phyloP scores from a whole-genome alignment of 73 alveolate genomes.

The Tetrahymena elliotti region DNA sequence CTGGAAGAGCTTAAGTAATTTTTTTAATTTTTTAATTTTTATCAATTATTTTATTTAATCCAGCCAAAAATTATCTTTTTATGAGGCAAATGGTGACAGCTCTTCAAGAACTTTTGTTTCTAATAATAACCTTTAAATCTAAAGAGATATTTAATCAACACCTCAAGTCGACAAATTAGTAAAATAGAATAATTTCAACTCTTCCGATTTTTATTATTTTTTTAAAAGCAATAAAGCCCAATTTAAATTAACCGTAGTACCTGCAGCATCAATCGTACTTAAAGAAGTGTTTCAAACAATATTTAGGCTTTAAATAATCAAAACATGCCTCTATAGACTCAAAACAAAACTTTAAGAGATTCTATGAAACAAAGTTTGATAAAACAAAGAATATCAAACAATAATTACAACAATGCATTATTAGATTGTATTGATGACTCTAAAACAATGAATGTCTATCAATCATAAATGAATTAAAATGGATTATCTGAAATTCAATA shows the following conservation, averaged over 20 bases:
- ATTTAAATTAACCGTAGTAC: not conserved
- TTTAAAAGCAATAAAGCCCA: not conserved
- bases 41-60: not conserved
- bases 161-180: not conserved
- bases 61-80: not conserved
- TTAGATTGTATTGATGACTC: not conserved
- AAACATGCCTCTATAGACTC: not conserved
- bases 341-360: not conserved
- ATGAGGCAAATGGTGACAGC: not conserved
- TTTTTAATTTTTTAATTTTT: not conserved
- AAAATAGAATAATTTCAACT: not conserved
- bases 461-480: not conserved
- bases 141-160: not conserved
- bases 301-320: not conserved
- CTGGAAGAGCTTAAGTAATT: not conserved
- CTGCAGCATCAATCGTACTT: not conserved
- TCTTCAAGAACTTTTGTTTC: not conserved
- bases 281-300: not conserved
- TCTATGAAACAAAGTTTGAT: not conserved
- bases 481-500: not conserved
- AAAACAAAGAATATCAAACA: not conserved
- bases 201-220: not conserved
- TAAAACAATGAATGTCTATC: not conserved
- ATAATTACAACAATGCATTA: not conserved
- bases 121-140: not conserved